Evolutionary conservation across 1,139 yeast species (phyloP), one percentile per base, ranked within the genome.

Genomic region (Candida frijolesensis): DNA sequence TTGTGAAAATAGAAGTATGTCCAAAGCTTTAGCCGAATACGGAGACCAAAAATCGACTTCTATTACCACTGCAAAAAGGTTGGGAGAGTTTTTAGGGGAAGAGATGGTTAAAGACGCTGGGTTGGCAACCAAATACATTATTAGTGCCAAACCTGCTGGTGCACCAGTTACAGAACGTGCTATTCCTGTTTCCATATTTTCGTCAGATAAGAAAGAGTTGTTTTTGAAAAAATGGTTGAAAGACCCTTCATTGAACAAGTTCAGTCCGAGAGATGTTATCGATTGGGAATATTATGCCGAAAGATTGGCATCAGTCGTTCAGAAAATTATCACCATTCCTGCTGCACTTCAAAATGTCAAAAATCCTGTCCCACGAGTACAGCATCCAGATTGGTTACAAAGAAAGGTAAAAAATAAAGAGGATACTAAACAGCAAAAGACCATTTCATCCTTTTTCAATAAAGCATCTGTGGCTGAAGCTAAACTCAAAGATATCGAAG

Each of bases 101-200:
- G 97, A 90, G 60, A 94, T 94, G 97, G 96, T 91, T 9, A 91
- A 90, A 60, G 98, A 92, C 70, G 92, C 94, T 50, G 99, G 99
- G 56, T 80, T 95, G 55, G 97, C 96, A 2, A 94, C 97, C 69
- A 91, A 91, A 65, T 95, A 91, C 69, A 87, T 95, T 68, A 92
- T 95, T 57, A 87, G 97, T 56, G 83, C 85, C 43, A 84, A 83
- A 58, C 99, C 99, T 1, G 63, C 78, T 27, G 88, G 87, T 44
- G 87, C 96, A 1, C 97, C 99, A 0, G 95, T 94, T 29, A 90
- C 99, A 0, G 99, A 94, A 63, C 79, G 99, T 57, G 99, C 99
- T 0, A 79, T 95, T 46, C 99, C 99, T 0, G 96, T 95, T 7
- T 95, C 97, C 0, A 92, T 95, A 27, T 95, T 95, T 65, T 87